A percentile compares a stretch with the other conserved stretches of the same genome.
Conservation (phyloP, 352 stramenopile species). For the Vaucheria bursata region DNA sequence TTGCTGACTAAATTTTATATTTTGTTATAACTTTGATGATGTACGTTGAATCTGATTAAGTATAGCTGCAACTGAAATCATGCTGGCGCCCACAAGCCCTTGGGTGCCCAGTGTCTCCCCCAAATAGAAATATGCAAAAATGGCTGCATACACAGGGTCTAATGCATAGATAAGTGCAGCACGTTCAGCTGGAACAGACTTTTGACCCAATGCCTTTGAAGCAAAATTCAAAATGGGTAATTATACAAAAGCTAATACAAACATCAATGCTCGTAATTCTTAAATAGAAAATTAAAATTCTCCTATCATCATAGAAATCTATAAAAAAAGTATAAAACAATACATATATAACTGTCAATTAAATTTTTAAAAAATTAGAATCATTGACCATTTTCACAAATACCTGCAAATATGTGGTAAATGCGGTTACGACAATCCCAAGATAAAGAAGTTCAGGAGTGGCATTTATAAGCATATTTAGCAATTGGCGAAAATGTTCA, state of each 20-base stretch:
- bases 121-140: slow-evolving; percentile 47
- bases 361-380: too few relatives aligned
- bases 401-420: slow-evolving; percentile 38
- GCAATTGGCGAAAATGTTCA: background rate
- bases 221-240: background rate
- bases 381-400: too few relatives aligned
- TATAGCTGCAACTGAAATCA: slow-evolving; percentile 43
- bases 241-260: background rate
- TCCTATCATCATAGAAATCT: background rate
- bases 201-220: slow-evolving; percentile 44
- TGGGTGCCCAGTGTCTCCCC: slow-evolving; percentile 43
- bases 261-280: too few relatives aligned
- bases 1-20: too few relatives aligned
- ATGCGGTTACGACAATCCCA: slow-evolving; percentile 40
- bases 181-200: slow-evolving; percentile 41
- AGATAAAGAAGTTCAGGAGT: slow-evolving; percentile 25
- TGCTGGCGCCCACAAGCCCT: slow-evolving; percentile 35
- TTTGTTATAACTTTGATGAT: too few relatives aligned
- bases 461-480: background rate
- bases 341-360: too few relatives aligned
- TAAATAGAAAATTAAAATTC: slow-evolving; percentile 4
- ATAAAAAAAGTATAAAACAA: background rate
- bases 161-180: slow-evolving; percentile 50
- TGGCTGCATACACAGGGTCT: slow-evolving; percentile 49
- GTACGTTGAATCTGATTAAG: slow-evolving; percentile 37